These are phyloP conservation scores for Penicillium lividum DNA, from an alignment of 495 filamentous ascomycete species.

Conservation along the genomic window DNA sequence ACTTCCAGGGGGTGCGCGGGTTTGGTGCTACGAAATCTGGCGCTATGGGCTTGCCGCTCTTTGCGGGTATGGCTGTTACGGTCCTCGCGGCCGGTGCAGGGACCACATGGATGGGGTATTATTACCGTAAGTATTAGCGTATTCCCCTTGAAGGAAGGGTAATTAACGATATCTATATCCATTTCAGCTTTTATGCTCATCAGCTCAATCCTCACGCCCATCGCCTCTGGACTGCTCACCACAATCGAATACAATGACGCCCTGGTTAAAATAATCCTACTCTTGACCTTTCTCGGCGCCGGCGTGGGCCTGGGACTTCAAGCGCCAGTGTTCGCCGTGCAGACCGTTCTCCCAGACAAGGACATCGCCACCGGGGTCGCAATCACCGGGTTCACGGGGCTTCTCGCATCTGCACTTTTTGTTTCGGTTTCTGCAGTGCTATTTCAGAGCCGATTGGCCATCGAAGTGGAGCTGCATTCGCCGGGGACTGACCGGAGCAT, in stretches of 20 bases:
- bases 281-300: slow-evolving; percentile 26
- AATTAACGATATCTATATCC: background rate
- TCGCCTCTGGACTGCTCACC: slow-evolving; percentile 57
- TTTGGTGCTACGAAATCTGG: slow-evolving; percentile 32
- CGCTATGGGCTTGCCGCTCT: slow-evolving; percentile 30
- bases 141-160: background rate
- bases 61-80: slow-evolving; percentile 22
- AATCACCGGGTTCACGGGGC: slow-evolving; percentile 64
- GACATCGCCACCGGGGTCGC: slow-evolving; percentile 55
- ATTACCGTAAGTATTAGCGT: slow-evolving; percentile 3
- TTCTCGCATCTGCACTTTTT: slow-evolving; percentile 66
- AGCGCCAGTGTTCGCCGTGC: slow-evolving; percentile 63
- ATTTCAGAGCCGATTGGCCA: slow-evolving; percentile 65
- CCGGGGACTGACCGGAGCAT: slow-evolving; percentile 40
- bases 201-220: slow-evolving; percentile 51
- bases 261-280: slow-evolving; percentile 26
- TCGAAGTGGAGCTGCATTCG: slow-evolving; percentile 59
- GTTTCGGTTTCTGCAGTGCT: slow-evolving; percentile 71
- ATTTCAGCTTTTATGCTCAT: slow-evolving; percentile 58
- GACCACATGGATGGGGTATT: slow-evolving; percentile 29
- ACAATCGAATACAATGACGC: slow-evolving; percentile 23
- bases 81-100: slow-evolving; percentile 22
- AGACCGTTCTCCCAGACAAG: slow-evolving; percentile 50
- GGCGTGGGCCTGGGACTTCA: slow-evolving; percentile 30
- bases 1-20: slow-evolving; percentile 39